Percentiles rank a stretch among this genome's conserved stretches.
Evolutionary conservation across 23 red algal species (phyloP).

Genomic region (Agarophyton chilense): DNA sequence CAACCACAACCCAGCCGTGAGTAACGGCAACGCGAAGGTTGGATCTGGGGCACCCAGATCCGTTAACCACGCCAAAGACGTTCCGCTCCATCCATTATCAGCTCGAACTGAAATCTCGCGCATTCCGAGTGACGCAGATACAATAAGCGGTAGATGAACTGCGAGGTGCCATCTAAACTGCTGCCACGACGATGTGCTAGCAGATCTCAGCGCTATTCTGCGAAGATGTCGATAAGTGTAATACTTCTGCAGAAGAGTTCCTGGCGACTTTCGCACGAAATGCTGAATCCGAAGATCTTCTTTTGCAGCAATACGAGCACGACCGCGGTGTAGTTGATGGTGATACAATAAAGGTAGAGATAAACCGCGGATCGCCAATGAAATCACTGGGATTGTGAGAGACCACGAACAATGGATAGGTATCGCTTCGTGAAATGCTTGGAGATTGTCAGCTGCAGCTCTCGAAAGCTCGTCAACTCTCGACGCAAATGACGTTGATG

Average conservation of each 20-base stretch:
- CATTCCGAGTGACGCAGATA: conserved; percentile 44
- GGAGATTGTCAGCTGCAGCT: conserved; percentile 36
- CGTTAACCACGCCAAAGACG: background rate
- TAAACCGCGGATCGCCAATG: conserved; percentile 12
- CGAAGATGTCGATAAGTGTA: conserved; percentile 57
- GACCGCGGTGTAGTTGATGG: conserved; percentile 9
- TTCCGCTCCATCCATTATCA: conserved; percentile 27
- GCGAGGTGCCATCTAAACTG: conserved; percentile 41
- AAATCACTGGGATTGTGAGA: conserved; percentile 26
- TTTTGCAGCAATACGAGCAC: conserved; percentile 23
- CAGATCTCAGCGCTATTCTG: conserved; percentile 45
- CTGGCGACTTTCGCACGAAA: conserved; percentile 55
- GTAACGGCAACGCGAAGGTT: conserved; percentile 16
- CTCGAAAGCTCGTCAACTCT: background rate
- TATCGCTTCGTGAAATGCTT: conserved; percentile 39
- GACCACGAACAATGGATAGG: conserved; percentile 34
- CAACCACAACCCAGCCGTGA: conserved; percentile 44
- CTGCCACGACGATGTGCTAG: conserved; percentile 46
- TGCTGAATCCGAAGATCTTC: conserved; percentile 59
- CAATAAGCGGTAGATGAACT: conserved; percentile 39
- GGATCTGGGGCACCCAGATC: conserved; percentile 57
- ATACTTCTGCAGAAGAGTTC: conserved; percentile 65
- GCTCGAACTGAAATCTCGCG: conserved; percentile 17
- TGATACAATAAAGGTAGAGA: conserved; percentile 44
- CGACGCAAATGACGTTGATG: background rate